Evolutionary conservation across 2,329 filamentous ascomycete genomes (phyloP), one percentile per base, ranked within the genome.

Genomic region (Cladosporium sp.): DNA sequence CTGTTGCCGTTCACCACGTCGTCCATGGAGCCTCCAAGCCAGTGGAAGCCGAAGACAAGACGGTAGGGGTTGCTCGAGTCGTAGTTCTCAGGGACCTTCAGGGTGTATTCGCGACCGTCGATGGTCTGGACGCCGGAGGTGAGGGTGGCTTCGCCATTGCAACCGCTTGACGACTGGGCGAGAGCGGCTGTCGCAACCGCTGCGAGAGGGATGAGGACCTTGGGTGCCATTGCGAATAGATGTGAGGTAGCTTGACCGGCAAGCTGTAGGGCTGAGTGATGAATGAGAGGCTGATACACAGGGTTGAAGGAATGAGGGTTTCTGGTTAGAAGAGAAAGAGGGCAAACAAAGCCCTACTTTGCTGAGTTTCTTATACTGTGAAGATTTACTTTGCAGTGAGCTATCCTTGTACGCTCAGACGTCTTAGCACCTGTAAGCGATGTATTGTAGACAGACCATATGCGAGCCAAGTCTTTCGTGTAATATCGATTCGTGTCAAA

Each of bases 81-180:
- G 22, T 50, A 50, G 41, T 37, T 43, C 9, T 50, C 47, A 11
- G 47, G 47, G 47, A 50, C 37, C 41, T 43, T 50, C 29, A 50
- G 39, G 9, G 47, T 50, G 41, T 50, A 50, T 18, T 50, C 19
- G 12, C 47, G 47, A 15, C 17, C 22, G n/a, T 43, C 20, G 15
- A 43, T 43, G 39, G 13, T 50, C 19, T 43, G 39, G n/a, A 43
- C 17, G 19, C 30, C 39, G 15, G 39, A 43, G 13, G 32, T 50
- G 47, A 43, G 47, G 3, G 40, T 43, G 15, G 39, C 20, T 18
- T 50, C 18, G 7, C 29, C 41, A 11, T 37, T 38, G 41, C 47
- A 43, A 29, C 47, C 39, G 32, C 29, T 7, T 9, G 47, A 43
- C 7, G 39, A 43, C 13, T 37, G 39, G 20, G 47, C 47, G n/a